phyloP scores from a whole-genome alignment of 768 basidiomycete species.

The Mycena amicta region DNA sequence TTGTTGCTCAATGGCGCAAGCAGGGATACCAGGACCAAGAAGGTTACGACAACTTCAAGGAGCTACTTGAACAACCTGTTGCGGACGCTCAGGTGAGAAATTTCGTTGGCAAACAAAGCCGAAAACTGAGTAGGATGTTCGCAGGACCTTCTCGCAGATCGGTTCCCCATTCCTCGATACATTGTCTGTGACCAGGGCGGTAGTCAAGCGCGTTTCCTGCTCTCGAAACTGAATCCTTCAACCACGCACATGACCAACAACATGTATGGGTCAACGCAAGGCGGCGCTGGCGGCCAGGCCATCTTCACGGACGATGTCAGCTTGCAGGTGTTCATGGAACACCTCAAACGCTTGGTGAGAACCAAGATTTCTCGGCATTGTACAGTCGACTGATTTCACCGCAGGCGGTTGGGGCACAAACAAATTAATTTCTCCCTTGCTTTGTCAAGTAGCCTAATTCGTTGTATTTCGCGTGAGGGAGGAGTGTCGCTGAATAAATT shows the following conservation, averaged over 20 bases:
- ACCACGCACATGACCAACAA: constrained; percentile 94
- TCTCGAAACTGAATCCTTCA: constrained; percentile 95
- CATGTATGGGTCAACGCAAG: constrained; percentile 82
- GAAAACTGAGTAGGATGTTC: neutral
- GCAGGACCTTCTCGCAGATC: constrained; percentile 91
- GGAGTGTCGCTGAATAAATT: constrained; percentile 4
- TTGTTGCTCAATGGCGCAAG: constrained; percentile 96
- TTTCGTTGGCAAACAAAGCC: neutral
- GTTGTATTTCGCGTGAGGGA: neutral
- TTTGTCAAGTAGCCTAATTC: constrained; percentile 20
- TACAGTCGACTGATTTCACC: no score
- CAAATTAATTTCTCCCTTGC: constrained; percentile 45
- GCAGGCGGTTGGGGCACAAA: constrained; percentile 71
- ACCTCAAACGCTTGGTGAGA: constrained; percentile 92
- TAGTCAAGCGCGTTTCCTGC: constrained; percentile 95
- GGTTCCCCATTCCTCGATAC: constrained; percentile 97
- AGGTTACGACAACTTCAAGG: constrained; percentile 98
- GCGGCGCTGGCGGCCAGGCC: constrained; percentile 75
- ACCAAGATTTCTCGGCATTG: no score
- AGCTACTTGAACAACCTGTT: constrained; percentile 83
- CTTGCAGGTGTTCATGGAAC: constrained; percentile 97
- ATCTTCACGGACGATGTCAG: constrained; percentile 99
- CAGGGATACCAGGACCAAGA: constrained; percentile 98
- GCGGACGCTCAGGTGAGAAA: constrained; percentile 79
- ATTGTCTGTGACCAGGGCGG: constrained; percentile 98